Evolutionary conservation across 2,329 filamentous ascomycete genomes (phyloP).

Genomic region (Ceratocystis eucalypticola): DNA sequence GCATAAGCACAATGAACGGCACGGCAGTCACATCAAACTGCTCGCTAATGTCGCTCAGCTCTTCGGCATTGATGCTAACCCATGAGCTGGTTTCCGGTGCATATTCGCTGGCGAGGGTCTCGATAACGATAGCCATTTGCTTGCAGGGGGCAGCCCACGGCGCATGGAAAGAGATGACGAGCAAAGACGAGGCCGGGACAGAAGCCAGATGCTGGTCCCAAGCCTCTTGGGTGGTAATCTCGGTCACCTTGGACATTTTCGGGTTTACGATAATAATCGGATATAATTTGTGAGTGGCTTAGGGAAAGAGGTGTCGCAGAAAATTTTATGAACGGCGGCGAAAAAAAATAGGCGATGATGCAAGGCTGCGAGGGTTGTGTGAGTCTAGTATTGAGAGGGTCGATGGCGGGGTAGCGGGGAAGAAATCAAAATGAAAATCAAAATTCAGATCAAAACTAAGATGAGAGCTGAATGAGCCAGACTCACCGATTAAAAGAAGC

Average conservation of each 20-base stretch:
- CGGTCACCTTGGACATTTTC: conserved; percentile 61
- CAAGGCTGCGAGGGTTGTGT: background rate
- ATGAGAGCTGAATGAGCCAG: background rate
- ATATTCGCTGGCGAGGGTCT: conserved; percentile 76
- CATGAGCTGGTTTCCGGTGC: conserved; percentile 61
- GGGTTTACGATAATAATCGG: no score
- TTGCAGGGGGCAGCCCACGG: conserved; percentile 93
- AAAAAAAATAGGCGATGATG: background rate
- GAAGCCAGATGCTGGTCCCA: conserved; percentile 57
- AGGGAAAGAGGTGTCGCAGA: background rate
- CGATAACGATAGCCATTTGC: conserved; percentile 80
- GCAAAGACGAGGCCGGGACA: conserved; percentile 55
- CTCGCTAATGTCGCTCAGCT: conserved; percentile 82
- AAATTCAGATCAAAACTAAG: background rate
- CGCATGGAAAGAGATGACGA: conserved; percentile 88
- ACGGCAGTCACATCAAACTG: conserved; percentile 89
- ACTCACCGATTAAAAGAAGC: background rate
- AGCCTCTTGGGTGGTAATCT: conserved; percentile 59
- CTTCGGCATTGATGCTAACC: conserved; percentile 86
- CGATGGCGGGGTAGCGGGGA: conserved; percentile 15
- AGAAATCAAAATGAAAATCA: background rate
- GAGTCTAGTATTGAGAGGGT: background rate
- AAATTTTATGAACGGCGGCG: background rate
- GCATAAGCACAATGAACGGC: conserved; percentile 75
- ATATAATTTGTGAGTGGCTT: background rate